A percentile compares a stretch with the other conserved stretches of the same genome.
Evolutionary conservation across 2,329 filamentous ascomycete genomes (phyloP).

Genomic region (Salinomyces thailandicus): DNA sequence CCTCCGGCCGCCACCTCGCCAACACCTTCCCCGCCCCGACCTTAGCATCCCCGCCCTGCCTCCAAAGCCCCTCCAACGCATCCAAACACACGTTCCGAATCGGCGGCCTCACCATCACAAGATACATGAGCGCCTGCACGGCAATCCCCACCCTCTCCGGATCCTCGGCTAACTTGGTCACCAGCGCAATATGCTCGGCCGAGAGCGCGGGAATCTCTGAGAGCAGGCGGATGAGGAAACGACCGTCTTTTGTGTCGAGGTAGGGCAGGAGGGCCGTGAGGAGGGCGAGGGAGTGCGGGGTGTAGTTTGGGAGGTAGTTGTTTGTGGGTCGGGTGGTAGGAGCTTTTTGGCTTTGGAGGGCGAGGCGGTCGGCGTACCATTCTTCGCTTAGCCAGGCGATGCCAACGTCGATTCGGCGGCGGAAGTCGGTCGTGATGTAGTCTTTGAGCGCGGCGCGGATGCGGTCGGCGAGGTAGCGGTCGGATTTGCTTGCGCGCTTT

Average conservation of each 20-base stretch:
- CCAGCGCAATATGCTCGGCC: slow-evolving; percentile 57
- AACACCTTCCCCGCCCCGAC: slow-evolving; percentile 44
- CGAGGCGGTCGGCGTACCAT: slow-evolving; percentile 81
- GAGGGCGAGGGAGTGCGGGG: slow-evolving; percentile 34
- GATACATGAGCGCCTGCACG: slow-evolving; percentile 48
- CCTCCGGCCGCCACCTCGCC: slow-evolving; percentile 44
- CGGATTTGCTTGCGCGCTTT: slow-evolving; percentile 19
- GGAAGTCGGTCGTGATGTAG: slow-evolving; percentile 87
- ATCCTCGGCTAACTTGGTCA: slow-evolving; percentile 54
- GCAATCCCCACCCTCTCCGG: slow-evolving; percentile 52
- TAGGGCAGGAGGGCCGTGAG: slow-evolving; percentile 84
- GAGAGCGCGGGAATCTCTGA: slow-evolving; percentile 82
- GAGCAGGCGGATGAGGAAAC: slow-evolving; percentile 73
- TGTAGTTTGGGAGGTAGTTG: slow-evolving; percentile 18
- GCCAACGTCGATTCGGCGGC: slow-evolving; percentile 76
- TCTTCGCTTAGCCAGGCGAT: slow-evolving; percentile 94
- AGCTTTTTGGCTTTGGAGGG: background rate
- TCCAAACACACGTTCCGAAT: slow-evolving; percentile 48
- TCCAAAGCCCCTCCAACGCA: slow-evolving; percentile 49
- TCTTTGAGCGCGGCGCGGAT: slow-evolving; percentile 73
- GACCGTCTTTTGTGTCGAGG: slow-evolving; percentile 78
- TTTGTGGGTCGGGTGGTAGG: slow-evolving; percentile 3
- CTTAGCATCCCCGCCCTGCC: slow-evolving; percentile 39
- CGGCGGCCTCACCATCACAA: slow-evolving; percentile 50
- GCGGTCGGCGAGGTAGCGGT: slow-evolving; percentile 47